phyloP scores from a whole-genome alignment of 1,284 basidiomycete species.

The Trametes hirsuta region DNA sequence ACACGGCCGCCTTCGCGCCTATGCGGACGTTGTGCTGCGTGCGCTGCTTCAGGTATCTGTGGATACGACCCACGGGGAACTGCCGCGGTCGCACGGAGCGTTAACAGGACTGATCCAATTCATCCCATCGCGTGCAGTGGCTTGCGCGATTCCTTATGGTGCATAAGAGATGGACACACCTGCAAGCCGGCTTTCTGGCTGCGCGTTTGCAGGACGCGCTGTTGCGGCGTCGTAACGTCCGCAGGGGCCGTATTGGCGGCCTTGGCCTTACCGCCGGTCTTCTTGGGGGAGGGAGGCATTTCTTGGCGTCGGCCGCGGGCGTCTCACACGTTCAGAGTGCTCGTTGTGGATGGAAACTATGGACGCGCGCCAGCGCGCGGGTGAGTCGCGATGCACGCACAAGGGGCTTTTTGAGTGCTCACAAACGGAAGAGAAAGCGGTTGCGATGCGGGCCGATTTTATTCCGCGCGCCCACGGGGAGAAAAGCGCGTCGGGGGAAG shows the following conservation, averaged over 20 bases:
- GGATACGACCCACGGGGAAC: slow-evolving; percentile 95
- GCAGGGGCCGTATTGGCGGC: slow-evolving; percentile 42
- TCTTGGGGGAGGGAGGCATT: slow-evolving; percentile 24
- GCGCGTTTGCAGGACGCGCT: slow-evolving; percentile 61
- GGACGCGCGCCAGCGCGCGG: background rate
- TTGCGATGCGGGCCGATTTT: background rate
- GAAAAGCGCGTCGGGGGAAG: background rate
- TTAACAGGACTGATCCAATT: background rate
- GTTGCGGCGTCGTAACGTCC: slow-evolving; percentile 40
- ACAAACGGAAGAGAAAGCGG: background rate
- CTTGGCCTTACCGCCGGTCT: slow-evolving; percentile 24
- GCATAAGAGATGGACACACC: slow-evolving; percentile 46
- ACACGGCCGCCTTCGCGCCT: slow-evolving; percentile 91
- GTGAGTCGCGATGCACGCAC: background rate
- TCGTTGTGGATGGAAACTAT: no score
- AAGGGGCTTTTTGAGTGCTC: background rate
- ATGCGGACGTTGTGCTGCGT: slow-evolving; percentile 94
- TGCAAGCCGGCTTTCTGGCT: slow-evolving; percentile 86
- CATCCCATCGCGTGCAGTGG: no score
- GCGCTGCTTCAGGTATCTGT: slow-evolving; percentile 91
- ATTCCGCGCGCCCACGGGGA: background rate
- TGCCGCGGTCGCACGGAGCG: slow-evolving; percentile 31
- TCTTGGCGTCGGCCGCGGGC: background rate
- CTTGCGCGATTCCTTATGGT: background rate
- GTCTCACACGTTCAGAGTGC: no score